These are phyloP conservation scores for Cyclotella sp. DNA, from an alignment of 108 stramenopile species.

Conservation along the genomic window DNA sequence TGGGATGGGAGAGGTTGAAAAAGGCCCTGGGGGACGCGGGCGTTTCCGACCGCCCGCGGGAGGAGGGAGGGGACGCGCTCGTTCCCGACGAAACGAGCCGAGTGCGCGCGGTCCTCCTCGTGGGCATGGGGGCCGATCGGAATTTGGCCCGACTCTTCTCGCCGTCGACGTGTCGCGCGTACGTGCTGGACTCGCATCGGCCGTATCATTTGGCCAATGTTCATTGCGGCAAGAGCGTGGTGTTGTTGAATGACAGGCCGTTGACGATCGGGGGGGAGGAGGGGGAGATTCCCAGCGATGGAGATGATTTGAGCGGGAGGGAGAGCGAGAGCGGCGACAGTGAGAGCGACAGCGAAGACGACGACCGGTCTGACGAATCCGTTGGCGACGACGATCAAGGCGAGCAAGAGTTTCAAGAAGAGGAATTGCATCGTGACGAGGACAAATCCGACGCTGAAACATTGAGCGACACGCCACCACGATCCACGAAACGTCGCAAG, in stretches of 20 bases:
- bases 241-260: conserved; percentile 75
- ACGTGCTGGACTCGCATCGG: conserved; percentile 81
- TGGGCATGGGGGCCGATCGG: conserved; percentile 76
- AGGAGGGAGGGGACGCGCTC: conserved; percentile 8
- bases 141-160: conserved; percentile 59
- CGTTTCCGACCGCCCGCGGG: neutral
- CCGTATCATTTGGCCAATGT: conserved; percentile 86
- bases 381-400: conserved; percentile 14
- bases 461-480: neutral
- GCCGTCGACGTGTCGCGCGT: conserved; percentile 37
- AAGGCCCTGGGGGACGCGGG: conserved; percentile 11
- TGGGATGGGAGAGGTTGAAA: conserved; percentile 27
- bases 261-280: conserved; percentile 31
- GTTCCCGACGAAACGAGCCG: conserved; percentile 18
- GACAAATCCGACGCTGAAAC: neutral
- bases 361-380: conserved; percentile 8
- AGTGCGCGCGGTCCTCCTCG: conserved; percentile 66
- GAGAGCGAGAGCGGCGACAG: conserved; percentile 3
- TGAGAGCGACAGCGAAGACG: conserved; percentile 45
- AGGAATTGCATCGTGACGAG: neutral
- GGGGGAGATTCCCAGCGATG: conserved; percentile 74
- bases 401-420: conserved; percentile 45
- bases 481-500: neutral
- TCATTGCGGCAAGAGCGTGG: conserved; percentile 66
- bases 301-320: conserved; percentile 82